Evolutionary conservation across 2,329 filamentous ascomycete species (phyloP), one percentile per base, ranked within the genome.

Genomic region (Claviceps lovelessii): DNA sequence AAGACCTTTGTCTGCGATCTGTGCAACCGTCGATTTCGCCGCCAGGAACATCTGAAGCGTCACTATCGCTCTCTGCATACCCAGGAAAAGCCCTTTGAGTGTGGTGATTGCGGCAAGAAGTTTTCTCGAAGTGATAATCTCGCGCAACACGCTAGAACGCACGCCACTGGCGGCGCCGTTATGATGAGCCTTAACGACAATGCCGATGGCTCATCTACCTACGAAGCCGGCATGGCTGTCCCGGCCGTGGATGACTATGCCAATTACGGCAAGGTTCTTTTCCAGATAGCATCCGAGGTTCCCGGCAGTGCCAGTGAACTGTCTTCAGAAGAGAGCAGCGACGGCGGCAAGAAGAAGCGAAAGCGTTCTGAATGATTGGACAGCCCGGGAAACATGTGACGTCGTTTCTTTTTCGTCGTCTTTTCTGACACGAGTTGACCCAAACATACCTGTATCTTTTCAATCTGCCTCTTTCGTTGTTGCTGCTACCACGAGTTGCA

Each of bases 41-140:
- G 93, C 59, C 93, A 98, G 73, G 93, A 98, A 72, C 93, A 98
- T 67, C 82, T 98, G 57, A 98, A 98, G 83, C 88, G 93, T 59
- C 93, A 98, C 77, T 95, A 95, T 78, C 85, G 93, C 63, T 97
- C 93, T 56, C 88, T 98, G 50, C 93, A 98, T 78, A 98, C 93
- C 1, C 86, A 95, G 67, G 93, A 97, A 69, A 98, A 97, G 83
- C 93, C 93, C 5, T 98, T 97, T 65, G 89, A 95, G 74, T 98
- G 93, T 78, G 81, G 84, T 61, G 91, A 98, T 74, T 98, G 93
- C 66, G 91, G 93, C 64, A 98, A 98, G 85, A 96, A 95, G 77
- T 98, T 97, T 75, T 97, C 91, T 23, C 86, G 93, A 64, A 95
- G 88, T 63, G 93, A 98, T 74, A 98, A 98, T 76, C 81, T 98